phyloP scores from a whole-genome alignment of 129 eudicot species.

The Apium graveolens region DNA sequence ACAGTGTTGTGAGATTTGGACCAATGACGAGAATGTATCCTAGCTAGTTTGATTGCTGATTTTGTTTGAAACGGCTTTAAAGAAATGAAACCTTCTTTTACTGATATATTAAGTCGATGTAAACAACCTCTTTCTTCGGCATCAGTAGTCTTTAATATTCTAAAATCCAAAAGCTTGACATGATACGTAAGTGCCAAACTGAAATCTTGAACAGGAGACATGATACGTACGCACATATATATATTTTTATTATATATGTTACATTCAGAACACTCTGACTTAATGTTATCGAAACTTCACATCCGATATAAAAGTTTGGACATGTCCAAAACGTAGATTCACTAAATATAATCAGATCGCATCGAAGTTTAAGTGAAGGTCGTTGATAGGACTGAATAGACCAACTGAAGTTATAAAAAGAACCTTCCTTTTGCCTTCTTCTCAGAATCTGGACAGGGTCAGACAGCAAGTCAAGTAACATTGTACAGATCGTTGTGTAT shows the following conservation, averaged over 20 bases:
- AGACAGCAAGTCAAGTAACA: too few species aligned
- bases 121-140: neutral
- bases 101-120: neutral
- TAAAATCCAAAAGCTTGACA: conserved; percentile 1
- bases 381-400: neutral
- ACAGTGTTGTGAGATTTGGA: neutral
- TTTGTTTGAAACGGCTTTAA: neutral
- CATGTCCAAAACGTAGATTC: neutral
- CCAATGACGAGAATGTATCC: neutral
- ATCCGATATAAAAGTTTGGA: neutral
- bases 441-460: too few species aligned
- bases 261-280: neutral
- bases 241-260: neutral
- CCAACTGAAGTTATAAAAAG: neutral
- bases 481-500: too few species aligned
- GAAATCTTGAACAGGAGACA: neutral
- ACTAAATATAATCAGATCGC: neutral
- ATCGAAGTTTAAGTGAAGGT: neutral
- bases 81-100: neutral
- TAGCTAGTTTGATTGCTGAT: neutral
- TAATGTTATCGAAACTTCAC: neutral
- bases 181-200: neutral
- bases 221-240: neutral
- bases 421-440: too few species aligned
- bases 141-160: neutral